Conservation (phyloP, 2,329 filamentous ascomycete genomes). For the Camillea tinctor region DNA sequence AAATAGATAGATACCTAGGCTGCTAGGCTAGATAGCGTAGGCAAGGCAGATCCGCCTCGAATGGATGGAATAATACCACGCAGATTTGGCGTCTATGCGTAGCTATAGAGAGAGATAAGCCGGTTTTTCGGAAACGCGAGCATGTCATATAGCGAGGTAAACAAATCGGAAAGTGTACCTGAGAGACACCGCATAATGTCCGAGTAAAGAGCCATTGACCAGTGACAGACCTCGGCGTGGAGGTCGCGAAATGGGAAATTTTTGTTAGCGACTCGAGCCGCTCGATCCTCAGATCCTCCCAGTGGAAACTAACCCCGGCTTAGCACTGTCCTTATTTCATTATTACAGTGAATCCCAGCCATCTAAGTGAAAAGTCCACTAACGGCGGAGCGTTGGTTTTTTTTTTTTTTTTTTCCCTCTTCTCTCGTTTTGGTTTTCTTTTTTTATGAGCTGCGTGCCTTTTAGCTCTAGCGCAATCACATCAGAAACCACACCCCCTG, state of each 20-base stretch:
- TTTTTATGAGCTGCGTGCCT: constrained; percentile 7
- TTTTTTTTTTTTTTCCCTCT: too few relatives aligned
- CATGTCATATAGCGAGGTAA: constrained; percentile 19
- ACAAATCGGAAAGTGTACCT: constrained; percentile 22
- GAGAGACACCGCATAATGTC: constrained; percentile 28
- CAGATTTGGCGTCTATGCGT: not conserved
- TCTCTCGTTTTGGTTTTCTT: too few relatives aligned
- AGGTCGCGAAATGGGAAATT: constrained; percentile 23
- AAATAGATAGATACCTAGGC: not conserved
- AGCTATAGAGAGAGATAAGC: constrained; percentile 4
- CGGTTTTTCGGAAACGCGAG: constrained; percentile 23
- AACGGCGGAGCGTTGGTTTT: constrained; percentile 19
- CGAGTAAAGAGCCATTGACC: constrained; percentile 28
- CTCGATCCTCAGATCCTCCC: constrained; percentile 27
- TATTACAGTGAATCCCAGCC: constrained; percentile 8
- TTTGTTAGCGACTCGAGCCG: constrained; percentile 24
- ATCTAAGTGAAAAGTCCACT: constrained; percentile 10
- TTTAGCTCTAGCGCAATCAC: constrained; percentile 22
- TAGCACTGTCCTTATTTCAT: constrained; percentile 11
- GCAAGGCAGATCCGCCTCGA: not conserved
- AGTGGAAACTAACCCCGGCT: constrained; percentile 12
- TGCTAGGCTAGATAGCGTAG: not conserved
- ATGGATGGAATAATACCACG: not conserved
- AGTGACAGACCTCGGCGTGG: constrained; percentile 20
- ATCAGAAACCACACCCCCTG: constrained; percentile 18